These are phyloP conservation scores for Exserohilum rostratum DNA, from an alignment of 2,329 filamentous ascomycete species.

Conservation along the genomic window DNA sequence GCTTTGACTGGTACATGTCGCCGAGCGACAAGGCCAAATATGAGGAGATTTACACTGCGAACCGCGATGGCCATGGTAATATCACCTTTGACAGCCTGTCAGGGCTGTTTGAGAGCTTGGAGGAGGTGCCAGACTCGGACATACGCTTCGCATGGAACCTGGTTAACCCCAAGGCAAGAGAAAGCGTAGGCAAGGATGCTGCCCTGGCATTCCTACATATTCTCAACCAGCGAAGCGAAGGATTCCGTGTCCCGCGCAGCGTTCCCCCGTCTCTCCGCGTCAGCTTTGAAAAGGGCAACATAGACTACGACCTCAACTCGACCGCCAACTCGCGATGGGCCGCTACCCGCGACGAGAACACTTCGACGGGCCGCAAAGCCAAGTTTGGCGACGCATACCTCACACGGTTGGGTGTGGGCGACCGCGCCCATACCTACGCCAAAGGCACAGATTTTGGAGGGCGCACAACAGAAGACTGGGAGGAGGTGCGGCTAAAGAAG, in stretches of 20 bases:
- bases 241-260: conserved; percentile 88
- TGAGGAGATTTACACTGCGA: conserved; percentile 95
- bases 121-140: conserved; percentile 74
- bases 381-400: conserved; percentile 98
- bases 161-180: conserved; percentile 85
- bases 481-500: conserved; percentile 93
- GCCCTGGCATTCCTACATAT: conserved; percentile 95
- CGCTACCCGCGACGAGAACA: conserved; percentile 76
- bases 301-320: conserved; percentile 91
- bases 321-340: conserved; percentile 80
- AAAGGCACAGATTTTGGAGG: conserved; percentile 88
- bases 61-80: conserved; percentile 84
- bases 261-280: conserved; percentile 90
- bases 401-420: conserved; percentile 78
- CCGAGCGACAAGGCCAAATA: conserved; percentile 91
- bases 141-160: conserved; percentile 95
- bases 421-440: conserved; percentile 70
- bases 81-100: conserved; percentile 74
- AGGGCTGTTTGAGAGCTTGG: conserved; percentile 76
- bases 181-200: conserved; percentile 91
- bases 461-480: conserved; percentile 91
- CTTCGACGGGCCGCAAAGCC: conserved; percentile 85
- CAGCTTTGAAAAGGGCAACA: conserved; percentile 93
- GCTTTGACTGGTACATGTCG: conserved; percentile 99
- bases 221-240: conserved; percentile 93